Evolutionary conservation across 1,139 yeast genomes (phyloP).

Genomic region (Kluyveromyces sp.): DNA sequence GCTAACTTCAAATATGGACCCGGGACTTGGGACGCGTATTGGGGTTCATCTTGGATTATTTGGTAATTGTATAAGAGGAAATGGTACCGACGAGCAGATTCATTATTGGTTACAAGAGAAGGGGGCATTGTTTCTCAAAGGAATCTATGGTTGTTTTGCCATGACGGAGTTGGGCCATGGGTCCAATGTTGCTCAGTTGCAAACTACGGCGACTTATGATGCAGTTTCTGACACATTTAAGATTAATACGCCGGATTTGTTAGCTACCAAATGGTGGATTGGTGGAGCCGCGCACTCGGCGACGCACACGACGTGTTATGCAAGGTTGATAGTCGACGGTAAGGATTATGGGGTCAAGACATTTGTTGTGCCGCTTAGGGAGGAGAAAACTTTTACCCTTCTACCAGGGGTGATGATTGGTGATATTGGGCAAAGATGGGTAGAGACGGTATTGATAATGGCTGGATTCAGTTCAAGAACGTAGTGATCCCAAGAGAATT

Average conservation of each 20-base stretch:
- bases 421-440: slow-evolving; percentile 92
- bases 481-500: slow-evolving; percentile 78
- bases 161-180: slow-evolving; percentile 96
- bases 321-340: slow-evolving; percentile 72
- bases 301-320: slow-evolving; percentile 74
- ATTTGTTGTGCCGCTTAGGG: slow-evolving; percentile 83
- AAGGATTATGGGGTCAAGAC: slow-evolving; percentile 87
- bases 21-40: slow-evolving; percentile 57
- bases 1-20: slow-evolving; percentile 41
- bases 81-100: slow-evolving; percentile 56
- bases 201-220: slow-evolving; percentile 84
- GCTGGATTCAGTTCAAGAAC: slow-evolving; percentile 84
- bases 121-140: slow-evolving; percentile 59
- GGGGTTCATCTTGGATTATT: slow-evolving; percentile 70
- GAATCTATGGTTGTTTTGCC: slow-evolving; percentile 82
- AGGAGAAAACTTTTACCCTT: slow-evolving; percentile 54
- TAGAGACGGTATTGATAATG: slow-evolving; percentile 72
- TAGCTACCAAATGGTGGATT: slow-evolving; percentile 97
- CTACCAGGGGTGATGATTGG: slow-evolving; percentile 78
- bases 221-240: slow-evolving; percentile 55
- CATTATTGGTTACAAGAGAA: slow-evolving; percentile 66
- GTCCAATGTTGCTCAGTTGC: slow-evolving; percentile 84
- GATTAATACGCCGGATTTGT: slow-evolving; percentile 79
- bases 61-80: slow-evolving; percentile 61
- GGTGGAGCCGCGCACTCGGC: slow-evolving; percentile 97